phyloP scores from a whole-genome alignment of 306 rosid genomes.

The Citrullus colocynthis region DNA sequence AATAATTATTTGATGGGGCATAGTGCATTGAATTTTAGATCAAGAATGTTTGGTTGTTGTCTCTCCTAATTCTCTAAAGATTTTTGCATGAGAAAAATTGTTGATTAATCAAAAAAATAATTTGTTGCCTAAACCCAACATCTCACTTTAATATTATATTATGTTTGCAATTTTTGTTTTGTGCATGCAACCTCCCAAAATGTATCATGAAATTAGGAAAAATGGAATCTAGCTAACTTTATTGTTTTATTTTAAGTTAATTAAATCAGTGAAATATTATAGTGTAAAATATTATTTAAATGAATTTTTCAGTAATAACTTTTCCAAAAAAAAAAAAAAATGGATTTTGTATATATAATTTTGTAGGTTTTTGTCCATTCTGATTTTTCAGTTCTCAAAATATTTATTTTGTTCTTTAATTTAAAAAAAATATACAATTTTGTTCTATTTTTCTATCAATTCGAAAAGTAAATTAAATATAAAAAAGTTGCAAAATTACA shows the following conservation, averaged over 20 bases:
- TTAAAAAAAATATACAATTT: too few relatives aligned
- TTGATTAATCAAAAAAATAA: background rate
- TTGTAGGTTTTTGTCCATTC: too few relatives aligned
- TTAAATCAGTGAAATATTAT: background rate
- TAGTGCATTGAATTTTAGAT: background rate
- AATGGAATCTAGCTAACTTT: background rate
- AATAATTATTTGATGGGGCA: conserved; percentile 3
- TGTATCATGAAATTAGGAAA: background rate
- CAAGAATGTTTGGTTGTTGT: background rate
- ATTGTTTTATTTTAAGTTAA: background rate
- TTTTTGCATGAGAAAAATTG: background rate
- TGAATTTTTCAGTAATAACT: too few relatives aligned
- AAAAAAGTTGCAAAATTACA: too few relatives aligned
- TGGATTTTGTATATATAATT: too few relatives aligned
- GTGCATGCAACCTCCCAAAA: background rate
- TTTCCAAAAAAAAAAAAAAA: too few relatives aligned
- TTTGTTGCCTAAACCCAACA: background rate
- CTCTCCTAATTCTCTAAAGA: background rate
- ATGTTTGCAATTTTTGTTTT: background rate
- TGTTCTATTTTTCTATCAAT: too few relatives aligned
- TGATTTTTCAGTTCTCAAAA: too few relatives aligned
- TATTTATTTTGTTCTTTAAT: too few relatives aligned
- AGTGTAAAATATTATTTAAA: too few relatives aligned
- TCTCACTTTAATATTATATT: background rate
- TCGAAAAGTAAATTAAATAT: too few relatives aligned